Evolutionary conservation across 176 grass and related monocot species (phyloP).

Genomic region (Coix lacrymajobi): DNA sequence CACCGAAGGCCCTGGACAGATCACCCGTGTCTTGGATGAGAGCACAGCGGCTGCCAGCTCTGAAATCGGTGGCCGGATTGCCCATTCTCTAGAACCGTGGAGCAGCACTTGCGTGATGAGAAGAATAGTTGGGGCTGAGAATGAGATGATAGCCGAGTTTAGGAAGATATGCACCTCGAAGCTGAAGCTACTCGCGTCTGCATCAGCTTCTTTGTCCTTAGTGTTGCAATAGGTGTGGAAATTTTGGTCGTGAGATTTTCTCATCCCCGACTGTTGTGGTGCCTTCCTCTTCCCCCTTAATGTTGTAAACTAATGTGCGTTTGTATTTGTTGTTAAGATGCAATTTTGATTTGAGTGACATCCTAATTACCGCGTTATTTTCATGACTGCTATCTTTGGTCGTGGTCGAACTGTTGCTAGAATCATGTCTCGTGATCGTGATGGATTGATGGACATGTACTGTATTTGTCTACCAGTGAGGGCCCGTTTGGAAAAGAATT

Average conservation of each 20-base stretch:
- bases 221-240: constrained; percentile 21
- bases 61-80: constrained; percentile 57
- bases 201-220: constrained; percentile 23
- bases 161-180: constrained; percentile 49
- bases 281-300: neutral
- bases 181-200: constrained; percentile 49
- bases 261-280: neutral
- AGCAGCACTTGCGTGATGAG: constrained; percentile 46
- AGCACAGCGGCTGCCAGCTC: constrained; percentile 27
- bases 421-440: neutral
- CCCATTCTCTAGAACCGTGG: constrained; percentile 54
- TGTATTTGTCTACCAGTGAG: no score
- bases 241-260: constrained; percentile 22
- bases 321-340: neutral
- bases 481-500: no score
- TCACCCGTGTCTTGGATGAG: constrained; percentile 53
- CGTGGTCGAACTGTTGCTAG: neutral
- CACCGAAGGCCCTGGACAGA: constrained; percentile 43
- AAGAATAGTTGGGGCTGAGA: constrained; percentile 48
- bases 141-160: constrained; percentile 44
- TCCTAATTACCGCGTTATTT: neutral
- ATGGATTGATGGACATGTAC: no score
- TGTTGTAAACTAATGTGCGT: constrained; percentile 25
- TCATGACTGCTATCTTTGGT: neutral
- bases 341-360: constrained; percentile 30